phyloP scores from a whole-genome alignment of 345 rosid species.

The Melastoma malabathricum region DNA sequence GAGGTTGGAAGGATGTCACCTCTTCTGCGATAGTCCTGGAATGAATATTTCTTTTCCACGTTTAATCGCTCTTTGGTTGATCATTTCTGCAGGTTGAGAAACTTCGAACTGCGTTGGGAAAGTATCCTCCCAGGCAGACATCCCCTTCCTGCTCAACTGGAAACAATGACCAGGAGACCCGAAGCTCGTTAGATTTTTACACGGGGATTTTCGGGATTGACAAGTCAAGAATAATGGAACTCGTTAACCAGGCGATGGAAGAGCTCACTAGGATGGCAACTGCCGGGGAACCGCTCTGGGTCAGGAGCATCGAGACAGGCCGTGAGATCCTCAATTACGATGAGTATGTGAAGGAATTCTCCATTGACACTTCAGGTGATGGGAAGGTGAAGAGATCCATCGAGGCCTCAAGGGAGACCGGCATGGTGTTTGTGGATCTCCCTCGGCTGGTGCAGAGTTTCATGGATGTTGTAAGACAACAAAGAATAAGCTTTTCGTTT shows the following conservation, averaged over 20 bases:
- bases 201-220: conserved; percentile 72
- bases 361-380: conserved; percentile 23
- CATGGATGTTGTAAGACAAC: conserved; percentile 64
- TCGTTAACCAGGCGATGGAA: conserved; percentile 62
- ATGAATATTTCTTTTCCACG: background rate
- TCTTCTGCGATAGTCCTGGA: too few relatives aligned
- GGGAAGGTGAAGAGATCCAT: conserved; percentile 45
- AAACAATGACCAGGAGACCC: conserved; percentile 44
- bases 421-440: conserved; percentile 69
- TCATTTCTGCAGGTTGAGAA: conserved; percentile 40
- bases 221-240: conserved; percentile 57
- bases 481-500: background rate
- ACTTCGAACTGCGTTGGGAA: conserved; percentile 50
- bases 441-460: conserved; percentile 68
- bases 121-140: conserved; percentile 34
- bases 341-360: conserved; percentile 68
- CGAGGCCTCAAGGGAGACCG: conserved; percentile 80
- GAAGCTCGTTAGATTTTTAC: conserved; percentile 63
- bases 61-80: too few relatives aligned
- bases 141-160: conserved; percentile 51
- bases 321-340: conserved; percentile 94
- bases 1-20: conserved; percentile 29
- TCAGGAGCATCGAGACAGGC: conserved; percentile 81
- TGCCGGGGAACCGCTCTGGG: conserved; percentile 67
- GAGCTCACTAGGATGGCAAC: conserved; percentile 79